A percentile compares a stretch with the other conserved stretches of the same genome.
phyloP scores from a whole-genome alignment of 768 basidiomycete genomes.

The Lyophyllum decastes region DNA sequence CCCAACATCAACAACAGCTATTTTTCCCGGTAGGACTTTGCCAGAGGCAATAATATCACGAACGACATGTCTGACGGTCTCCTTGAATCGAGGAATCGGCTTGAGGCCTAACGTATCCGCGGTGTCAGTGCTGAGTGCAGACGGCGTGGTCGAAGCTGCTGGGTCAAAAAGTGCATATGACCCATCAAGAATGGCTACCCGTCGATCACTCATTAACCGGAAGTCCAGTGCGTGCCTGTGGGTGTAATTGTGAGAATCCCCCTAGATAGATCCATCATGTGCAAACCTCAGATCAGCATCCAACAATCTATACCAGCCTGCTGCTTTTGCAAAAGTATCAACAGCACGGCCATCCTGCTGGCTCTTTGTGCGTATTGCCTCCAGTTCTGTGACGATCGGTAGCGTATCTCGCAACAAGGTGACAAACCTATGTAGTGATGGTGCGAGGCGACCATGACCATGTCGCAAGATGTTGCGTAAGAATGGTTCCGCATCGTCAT shows the following conservation, averaged over 20 bases:
- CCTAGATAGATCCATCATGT: background rate
- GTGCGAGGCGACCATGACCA: conserved; percentile 63
- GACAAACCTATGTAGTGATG: conserved; percentile 67
- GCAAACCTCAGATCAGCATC: conserved; percentile 67
- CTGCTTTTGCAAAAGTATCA: conserved; percentile 76
- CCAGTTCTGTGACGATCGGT: conserved; percentile 74
- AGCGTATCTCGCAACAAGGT: conserved; percentile 74
- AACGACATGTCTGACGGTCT: conserved; percentile 53
- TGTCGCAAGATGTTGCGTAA: conserved; percentile 70
- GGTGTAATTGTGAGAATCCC: conserved; percentile 4
- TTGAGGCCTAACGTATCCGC: conserved; percentile 41
- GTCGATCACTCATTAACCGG: conserved; percentile 66
- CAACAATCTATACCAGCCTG: conserved; percentile 80
- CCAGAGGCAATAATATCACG: conserved; percentile 35
- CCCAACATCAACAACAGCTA: conserved; percentile 63
- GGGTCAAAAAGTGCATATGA: conserved; percentile 57
- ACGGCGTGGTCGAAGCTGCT: conserved; percentile 14
- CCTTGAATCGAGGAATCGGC: conserved; percentile 60
- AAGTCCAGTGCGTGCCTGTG: conserved; percentile 78
- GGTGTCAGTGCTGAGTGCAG: background rate
- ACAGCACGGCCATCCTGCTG: conserved; percentile 38
- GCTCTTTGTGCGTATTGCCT: conserved; percentile 46
- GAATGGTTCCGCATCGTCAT: conserved; percentile 76
- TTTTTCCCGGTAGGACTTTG: conserved; percentile 33
- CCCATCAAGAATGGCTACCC: conserved; percentile 74